These are phyloP conservation scores for Erythrobasidium yunnanense DNA, from an alignment of 768 basidiomycete species.

Conservation along the genomic window DNA sequence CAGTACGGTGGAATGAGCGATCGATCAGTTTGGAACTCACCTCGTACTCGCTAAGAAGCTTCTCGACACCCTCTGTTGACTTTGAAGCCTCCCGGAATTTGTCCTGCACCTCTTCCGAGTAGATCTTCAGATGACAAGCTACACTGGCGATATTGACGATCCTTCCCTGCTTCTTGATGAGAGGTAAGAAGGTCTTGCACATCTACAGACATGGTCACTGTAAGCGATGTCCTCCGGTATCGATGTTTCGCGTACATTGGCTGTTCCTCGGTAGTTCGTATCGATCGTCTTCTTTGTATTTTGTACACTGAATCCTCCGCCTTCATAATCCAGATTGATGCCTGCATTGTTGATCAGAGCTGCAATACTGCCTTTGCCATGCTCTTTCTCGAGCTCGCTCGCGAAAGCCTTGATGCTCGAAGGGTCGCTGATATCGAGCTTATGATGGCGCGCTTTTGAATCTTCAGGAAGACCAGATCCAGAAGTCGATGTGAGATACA, in stretches of 20 bases:
- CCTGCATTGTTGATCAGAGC: constrained; percentile 11
- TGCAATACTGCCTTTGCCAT: neutral
- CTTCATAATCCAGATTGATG: neutral
- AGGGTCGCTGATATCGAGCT: neutral
- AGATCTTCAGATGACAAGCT: neutral
- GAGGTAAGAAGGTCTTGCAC: constrained; percentile 5
- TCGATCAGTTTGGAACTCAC: neutral
- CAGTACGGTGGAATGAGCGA: neutral
- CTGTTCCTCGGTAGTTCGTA: neutral
- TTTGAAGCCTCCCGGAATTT: neutral
- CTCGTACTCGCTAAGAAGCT: neutral
- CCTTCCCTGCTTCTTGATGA: neutral
- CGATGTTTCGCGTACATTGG: neutral
- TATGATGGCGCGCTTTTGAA: neutral
- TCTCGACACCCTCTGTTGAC: neutral
- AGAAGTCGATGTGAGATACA: neutral
- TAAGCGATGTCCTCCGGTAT: neutral
- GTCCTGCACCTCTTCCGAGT: neutral
- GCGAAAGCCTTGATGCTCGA: neutral
- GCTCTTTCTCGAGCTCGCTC: neutral
- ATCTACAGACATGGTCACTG: too few species aligned
- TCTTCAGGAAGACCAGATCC: neutral
- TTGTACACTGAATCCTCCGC: neutral
- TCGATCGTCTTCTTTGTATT: neutral
- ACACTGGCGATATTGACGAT: constrained; percentile 3